phyloP scores from a whole-genome alignment of 139 green algal genomes.

The Spirogloea muscicola region DNA sequence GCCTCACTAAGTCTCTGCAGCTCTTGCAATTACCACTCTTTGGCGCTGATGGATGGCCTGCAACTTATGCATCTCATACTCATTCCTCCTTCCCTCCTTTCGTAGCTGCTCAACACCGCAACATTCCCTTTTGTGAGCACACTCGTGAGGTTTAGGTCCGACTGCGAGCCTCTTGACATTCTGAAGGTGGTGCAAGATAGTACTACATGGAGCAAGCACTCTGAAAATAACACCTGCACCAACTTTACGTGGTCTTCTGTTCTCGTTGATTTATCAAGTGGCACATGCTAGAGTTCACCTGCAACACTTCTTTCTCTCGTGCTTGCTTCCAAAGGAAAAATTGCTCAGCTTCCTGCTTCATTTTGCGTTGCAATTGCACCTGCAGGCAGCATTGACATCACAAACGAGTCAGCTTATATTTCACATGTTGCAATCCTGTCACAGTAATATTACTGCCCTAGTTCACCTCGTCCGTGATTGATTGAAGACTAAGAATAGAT shows the following conservation, averaged over 20 bases:
- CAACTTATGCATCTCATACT: slow-evolving; percentile 64
- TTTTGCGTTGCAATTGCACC: slow-evolving; percentile 45
- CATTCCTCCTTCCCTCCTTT: slow-evolving; percentile 40
- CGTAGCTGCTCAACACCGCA: slow-evolving; percentile 56
- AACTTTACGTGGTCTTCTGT: neutral
- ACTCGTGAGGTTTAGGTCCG: too few species aligned
- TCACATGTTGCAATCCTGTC: neutral
- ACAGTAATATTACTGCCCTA: neutral
- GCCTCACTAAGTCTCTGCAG: neutral
- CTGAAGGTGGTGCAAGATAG: neutral
- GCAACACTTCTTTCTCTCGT: slow-evolving; percentile 64
- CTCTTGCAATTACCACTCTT: slow-evolving; percentile 37
- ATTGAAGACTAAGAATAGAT: slow-evolving; percentile 29
- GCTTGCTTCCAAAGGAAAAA: slow-evolving; percentile 26
- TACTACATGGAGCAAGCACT: neutral
- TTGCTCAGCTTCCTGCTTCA: slow-evolving; percentile 46
- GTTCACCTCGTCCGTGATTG: neutral
- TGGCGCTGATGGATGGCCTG: slow-evolving; percentile 71
- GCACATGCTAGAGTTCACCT: slow-evolving; percentile 12
- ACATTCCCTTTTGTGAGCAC: too few species aligned
- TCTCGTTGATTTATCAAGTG: neutral
- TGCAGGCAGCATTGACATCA: slow-evolving; percentile 26
- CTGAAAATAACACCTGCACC: neutral
- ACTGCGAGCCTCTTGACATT: too few species aligned
- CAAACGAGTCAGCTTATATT: neutral